These are phyloP conservation scores for Aspergillus aculeatus DNA, from an alignment of 2,329 filamentous ascomycete genomes.

Conservation along the genomic window DNA sequence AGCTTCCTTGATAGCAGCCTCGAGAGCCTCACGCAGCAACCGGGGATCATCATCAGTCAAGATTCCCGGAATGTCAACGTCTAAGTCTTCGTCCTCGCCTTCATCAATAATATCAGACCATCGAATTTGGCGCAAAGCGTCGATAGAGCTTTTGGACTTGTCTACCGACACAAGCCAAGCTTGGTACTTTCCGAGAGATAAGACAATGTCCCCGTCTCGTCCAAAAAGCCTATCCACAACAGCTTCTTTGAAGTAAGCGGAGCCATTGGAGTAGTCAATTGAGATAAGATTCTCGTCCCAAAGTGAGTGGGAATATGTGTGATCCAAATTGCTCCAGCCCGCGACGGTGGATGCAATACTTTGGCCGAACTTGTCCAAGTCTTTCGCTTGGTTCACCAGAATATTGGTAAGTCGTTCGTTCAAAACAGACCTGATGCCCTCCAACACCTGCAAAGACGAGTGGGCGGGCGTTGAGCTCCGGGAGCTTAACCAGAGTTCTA, in stretches of 20 bases:
- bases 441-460: conserved; percentile 62
- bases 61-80: conserved; percentile 38
- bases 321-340: conserved; percentile 57
- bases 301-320: conserved; percentile 54
- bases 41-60: conserved; percentile 72
- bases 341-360: conserved; percentile 63
- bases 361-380: conserved; percentile 64
- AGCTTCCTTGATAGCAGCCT: conserved; percentile 55
- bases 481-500: conserved; percentile 72
- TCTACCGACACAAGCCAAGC: conserved; percentile 74
- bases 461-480: conserved; percentile 59
- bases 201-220: conserved; percentile 64
- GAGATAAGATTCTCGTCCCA: conserved; percentile 68
- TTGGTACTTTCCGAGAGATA: conserved; percentile 63
- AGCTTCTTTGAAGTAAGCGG: conserved; percentile 65
- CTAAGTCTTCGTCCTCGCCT: conserved; percentile 39
- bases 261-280: conserved; percentile 65
- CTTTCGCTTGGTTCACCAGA: conserved; percentile 62
- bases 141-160: conserved; percentile 36
- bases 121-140: conserved; percentile 35
- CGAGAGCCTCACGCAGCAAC: conserved; percentile 59
- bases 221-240: conserved; percentile 71
- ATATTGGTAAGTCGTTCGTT: conserved; percentile 66
- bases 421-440: conserved; percentile 66
- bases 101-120: conserved; percentile 43